These are phyloP conservation scores for Cornus controversa DNA, from an alignment of 148 eudicot genomes.

Conservation along the genomic window DNA sequence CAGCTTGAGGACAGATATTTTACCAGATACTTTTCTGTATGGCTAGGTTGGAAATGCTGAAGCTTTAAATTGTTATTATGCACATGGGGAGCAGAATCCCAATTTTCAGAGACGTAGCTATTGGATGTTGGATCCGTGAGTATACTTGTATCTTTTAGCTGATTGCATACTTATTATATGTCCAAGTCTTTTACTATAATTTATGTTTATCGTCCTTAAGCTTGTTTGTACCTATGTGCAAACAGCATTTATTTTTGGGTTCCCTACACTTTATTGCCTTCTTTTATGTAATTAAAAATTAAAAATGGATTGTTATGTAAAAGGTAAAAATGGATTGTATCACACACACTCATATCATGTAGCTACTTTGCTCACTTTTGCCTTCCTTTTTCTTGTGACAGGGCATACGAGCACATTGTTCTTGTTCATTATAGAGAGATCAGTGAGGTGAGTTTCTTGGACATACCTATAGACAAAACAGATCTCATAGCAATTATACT, in stretches of 20 bases:
- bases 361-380: neutral
- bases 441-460: conserved; percentile 51
- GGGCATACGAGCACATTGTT: conserved; percentile 91
- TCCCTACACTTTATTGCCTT: neutral
- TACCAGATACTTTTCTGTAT: conserved; percentile 16
- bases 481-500: neutral
- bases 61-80: conserved; percentile 93
- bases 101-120: conserved; percentile 89
- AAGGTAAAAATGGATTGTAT: too few species aligned
- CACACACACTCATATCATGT: neutral
- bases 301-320: neutral
- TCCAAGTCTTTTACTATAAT: too few species aligned
- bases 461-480: neutral
- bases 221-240: neutral
- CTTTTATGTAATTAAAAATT: neutral
- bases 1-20: conserved; percentile 1
- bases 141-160: conserved; percentile 16
- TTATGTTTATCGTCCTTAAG: neutral
- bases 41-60: conserved; percentile 84
- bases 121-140: conserved; percentile 98
- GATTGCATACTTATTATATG: neutral
- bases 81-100: conserved; percentile 75
- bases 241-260: neutral
- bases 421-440: conserved; percentile 97
- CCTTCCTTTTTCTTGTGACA: conserved; percentile 26